phyloP scores from a whole-genome alignment of 108 stramenopile species.

The Fragilariopsis cylindrus region DNA sequence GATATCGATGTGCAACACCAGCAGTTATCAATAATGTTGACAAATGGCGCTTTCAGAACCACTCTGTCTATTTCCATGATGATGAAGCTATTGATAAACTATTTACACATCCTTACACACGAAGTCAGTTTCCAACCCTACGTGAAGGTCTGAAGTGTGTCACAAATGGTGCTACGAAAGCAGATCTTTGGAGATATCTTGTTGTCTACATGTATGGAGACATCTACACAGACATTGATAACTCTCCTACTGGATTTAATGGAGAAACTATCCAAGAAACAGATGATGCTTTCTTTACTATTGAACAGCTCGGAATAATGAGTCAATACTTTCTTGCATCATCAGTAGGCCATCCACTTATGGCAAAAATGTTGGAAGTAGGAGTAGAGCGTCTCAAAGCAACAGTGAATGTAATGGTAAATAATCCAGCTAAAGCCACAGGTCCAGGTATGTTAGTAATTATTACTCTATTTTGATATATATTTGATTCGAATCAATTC shows the following conservation, averaged over 20 bases:
- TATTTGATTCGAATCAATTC: too few species aligned
- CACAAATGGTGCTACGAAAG: slow-evolving; percentile 46
- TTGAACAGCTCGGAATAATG: slow-evolving; percentile 47
- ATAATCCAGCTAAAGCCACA: neutral
- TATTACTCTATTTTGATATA: too few species aligned
- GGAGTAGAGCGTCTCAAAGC: neutral
- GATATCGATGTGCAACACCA: slow-evolving; percentile 47
- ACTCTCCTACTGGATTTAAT: slow-evolving; percentile 38
- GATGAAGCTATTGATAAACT: slow-evolving; percentile 62
- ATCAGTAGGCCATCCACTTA: slow-evolving; percentile 60
- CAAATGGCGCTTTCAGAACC: slow-evolving; percentile 46
- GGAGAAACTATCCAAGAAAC: slow-evolving; percentile 28
- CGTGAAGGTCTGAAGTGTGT: slow-evolving; percentile 46
- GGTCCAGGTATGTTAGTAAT: neutral
- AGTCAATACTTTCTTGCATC: slow-evolving; percentile 71
- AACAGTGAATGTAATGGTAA: neutral
- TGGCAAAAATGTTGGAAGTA: slow-evolving; percentile 16
- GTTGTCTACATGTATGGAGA: slow-evolving; percentile 63
- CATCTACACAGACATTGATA: slow-evolving; percentile 66
- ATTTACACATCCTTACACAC: slow-evolving; percentile 25
- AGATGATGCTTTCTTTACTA: slow-evolving; percentile 63
- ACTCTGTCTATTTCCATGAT: slow-evolving; percentile 66
- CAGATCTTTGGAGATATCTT: slow-evolving; percentile 64
- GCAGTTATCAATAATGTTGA: slow-evolving; percentile 38
- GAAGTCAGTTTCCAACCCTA: slow-evolving; percentile 52